A percentile compares a stretch with the other conserved stretches of the same genome.
Conservation (phyloP, 2,329 filamentous ascomycete species). For the Fusarium sp. region DNA sequence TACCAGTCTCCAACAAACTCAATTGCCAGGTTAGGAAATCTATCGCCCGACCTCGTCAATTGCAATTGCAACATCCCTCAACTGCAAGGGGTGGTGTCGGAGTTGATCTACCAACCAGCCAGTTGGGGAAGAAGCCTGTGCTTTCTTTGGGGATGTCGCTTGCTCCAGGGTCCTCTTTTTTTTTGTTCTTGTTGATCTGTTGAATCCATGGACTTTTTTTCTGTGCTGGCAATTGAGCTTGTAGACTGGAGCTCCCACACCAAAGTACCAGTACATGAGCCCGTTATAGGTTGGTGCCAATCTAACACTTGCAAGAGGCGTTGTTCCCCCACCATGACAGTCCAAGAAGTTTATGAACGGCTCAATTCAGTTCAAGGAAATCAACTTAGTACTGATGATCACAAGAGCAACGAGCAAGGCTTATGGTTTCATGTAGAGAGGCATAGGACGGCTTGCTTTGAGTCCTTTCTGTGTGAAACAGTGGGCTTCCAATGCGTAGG, state of each 20-base stretch:
- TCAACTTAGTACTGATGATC: not conserved
- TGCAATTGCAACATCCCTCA: not conserved
- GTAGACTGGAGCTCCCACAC: conserved; percentile 29
- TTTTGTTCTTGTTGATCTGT: conserved; percentile 47
- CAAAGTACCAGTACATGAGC: conserved; percentile 34
- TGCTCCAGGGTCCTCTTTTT: conserved; percentile 42
- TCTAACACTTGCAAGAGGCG: conserved; percentile 25
- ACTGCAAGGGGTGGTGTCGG: conserved; percentile 18
- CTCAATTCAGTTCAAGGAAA: conserved; percentile 15
- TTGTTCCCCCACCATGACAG: conserved; percentile 30
- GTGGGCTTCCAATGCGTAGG: conserved; percentile 13
- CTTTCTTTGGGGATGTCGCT: conserved; percentile 46
- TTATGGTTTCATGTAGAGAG: conserved; percentile 26
- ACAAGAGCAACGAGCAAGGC: conserved; percentile 9
- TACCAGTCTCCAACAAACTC: not conserved
- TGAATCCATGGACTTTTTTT: conserved; percentile 42
- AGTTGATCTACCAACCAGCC: conserved; percentile 31
- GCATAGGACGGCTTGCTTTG: not conserved
- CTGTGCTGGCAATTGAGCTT: conserved; percentile 35
- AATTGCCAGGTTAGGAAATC: conserved; percentile 17
- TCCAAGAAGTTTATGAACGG: conserved; percentile 27
- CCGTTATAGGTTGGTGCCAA: conserved; percentile 13
- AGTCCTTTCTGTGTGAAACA: conserved; percentile 14
- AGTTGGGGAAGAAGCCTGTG: conserved; percentile 42
- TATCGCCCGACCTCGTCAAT: conserved; percentile 9